Conservation (phyloP, 1,284 basidiomycete genomes). For the Trichosporon sp. region DNA sequence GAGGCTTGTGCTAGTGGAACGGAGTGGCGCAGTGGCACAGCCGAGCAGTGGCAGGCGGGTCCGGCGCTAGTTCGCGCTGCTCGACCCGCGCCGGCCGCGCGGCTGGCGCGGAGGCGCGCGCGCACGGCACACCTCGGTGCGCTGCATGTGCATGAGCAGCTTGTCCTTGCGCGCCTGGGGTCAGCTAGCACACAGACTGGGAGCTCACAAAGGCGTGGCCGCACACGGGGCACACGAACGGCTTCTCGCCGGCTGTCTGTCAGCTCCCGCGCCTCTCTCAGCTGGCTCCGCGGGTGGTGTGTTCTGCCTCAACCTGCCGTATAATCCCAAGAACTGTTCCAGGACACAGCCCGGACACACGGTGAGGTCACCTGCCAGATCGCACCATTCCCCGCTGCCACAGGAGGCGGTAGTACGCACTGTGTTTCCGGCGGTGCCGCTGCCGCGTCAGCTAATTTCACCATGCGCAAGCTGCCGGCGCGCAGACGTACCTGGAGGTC, state of each 20-base stretch:
- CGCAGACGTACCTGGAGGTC: conserved; percentile 16
- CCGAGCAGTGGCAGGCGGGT: not conserved
- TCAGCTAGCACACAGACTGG: not conserved
- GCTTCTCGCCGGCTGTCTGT: conserved; percentile 21
- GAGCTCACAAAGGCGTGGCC: conserved; percentile 17
- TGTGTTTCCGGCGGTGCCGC: conserved; percentile 24
- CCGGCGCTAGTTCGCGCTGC: not conserved
- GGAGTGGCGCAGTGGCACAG: not conserved
- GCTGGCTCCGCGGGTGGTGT: no score
- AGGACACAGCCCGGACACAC: no score
- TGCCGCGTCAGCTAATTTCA: conserved; percentile 5
- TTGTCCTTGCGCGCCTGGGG: conserved; percentile 27
- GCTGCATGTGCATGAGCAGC: conserved; percentile 24
- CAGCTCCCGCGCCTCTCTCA: not conserved
- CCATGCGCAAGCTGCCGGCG: not conserved
- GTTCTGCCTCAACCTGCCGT: no score
- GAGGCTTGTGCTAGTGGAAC: not conserved
- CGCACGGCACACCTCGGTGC: conserved; percentile 18
- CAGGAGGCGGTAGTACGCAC: conserved; percentile 1
- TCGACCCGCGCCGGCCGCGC: not conserved
- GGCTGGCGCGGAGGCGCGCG: conserved; percentile 16
- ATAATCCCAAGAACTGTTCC: no score
- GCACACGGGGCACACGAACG: conserved; percentile 19
- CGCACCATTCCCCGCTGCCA: not conserved
- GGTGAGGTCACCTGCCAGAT: not conserved